A percentile compares a stretch with the other conserved stretches of the same genome.
Conservation (phyloP, 345 rosid genomes). For the sweet orange (Citrus sinensis) region DVS_A1.0 CM039162.1:9935501-9936000, state of each 20-base stretch:
- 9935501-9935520: background rate
- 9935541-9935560: background rate
- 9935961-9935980: background rate
- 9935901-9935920: background rate
- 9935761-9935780: background rate
- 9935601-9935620: background rate
- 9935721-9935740: background rate
- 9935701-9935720: background rate
- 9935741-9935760: background rate
- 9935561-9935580: background rate
- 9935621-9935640: background rate
- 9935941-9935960: background rate
- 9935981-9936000: too few species aligned
- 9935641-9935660: background rate
- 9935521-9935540: background rate
- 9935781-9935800: background rate
- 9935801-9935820: background rate
- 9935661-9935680: background rate
- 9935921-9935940: background rate
- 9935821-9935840: background rate
- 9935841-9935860: background rate
- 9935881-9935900: background rate
- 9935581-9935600: too few species aligned
- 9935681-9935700: background rate
- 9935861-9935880: background rate